Percentiles rank a stretch among this genome's conserved stretches.
These are phyloP conservation scores for Ceratocystis diversiconidia DNA, from an alignment of 2,329 filamentous ascomycete genomes.

Conservation along the genomic window DNA sequence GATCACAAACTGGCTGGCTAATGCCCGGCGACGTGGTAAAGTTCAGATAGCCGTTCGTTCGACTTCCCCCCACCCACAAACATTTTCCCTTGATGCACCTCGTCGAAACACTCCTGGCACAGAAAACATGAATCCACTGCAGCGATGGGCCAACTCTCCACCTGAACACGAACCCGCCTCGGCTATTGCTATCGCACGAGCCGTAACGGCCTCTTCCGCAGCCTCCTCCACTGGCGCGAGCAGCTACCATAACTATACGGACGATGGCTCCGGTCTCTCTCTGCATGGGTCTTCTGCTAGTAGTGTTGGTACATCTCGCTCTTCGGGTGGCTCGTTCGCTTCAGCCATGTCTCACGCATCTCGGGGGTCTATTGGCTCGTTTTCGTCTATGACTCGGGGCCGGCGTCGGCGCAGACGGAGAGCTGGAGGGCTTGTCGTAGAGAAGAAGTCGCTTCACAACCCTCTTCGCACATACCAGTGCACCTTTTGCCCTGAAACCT, in stretches of 20 bases:
- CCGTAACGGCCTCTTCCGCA: slow-evolving; percentile 38
- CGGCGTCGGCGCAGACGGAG: slow-evolving; percentile 38
- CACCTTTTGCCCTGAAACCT: slow-evolving; percentile 55
- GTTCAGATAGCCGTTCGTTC: slow-evolving; percentile 48
- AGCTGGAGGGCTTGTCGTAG: slow-evolving; percentile 23
- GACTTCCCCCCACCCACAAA: slow-evolving; percentile 47
- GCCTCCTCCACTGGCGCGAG: slow-evolving; percentile 43
- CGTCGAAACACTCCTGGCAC: slow-evolving; percentile 40
- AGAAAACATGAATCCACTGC: slow-evolving; percentile 41
- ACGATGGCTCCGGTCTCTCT: slow-evolving; percentile 46
- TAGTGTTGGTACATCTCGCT: slow-evolving; percentile 47
- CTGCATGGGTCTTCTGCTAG: slow-evolving; percentile 43
- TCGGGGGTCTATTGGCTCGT: slow-evolving; percentile 41
- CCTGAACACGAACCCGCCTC: slow-evolving; percentile 47
- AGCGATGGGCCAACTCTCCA: slow-evolving; percentile 46
- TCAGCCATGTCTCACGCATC: slow-evolving; percentile 47
- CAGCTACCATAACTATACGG: slow-evolving; percentile 39
- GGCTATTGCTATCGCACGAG: slow-evolving; percentile 43
- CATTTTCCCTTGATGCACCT: slow-evolving; percentile 60
- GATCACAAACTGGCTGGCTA: slow-evolving; percentile 85
- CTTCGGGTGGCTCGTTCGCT: slow-evolving; percentile 42
- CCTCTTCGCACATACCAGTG: slow-evolving; percentile 48
- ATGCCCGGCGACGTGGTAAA: slow-evolving; percentile 72
- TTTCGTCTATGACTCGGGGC: slow-evolving; percentile 32
- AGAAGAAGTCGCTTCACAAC: slow-evolving; percentile 27